Evolutionary conservation across 345 rosid genomes (phyloP), one percentile per base, ranked within the genome.

Genomic region (Balakata baccata): DNA sequence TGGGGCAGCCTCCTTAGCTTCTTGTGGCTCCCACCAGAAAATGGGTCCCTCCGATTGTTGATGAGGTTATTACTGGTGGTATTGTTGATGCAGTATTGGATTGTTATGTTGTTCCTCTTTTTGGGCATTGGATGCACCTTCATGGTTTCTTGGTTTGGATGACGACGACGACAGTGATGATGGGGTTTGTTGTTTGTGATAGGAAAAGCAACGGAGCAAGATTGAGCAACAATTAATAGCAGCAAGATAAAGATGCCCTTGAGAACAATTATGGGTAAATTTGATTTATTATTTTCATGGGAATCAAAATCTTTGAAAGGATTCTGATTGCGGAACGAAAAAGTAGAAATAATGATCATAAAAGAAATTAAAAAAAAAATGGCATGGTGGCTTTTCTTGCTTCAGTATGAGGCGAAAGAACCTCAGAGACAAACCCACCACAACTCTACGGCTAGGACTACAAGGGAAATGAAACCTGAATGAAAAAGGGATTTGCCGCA

Each of bases 1-100:
- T 95, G 99, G 60, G 98, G 99, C n/a, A 95, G 84, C 75, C 96
- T 80, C 71, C 93, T 85, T 59, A 95, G 98, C 77, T 85, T 95
- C 89, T 95, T 95, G 56, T 88, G 86, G 63, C 87, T 82, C 39
- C 85, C 87, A 25, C 38, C 58, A 7, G 85, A 74, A 1, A 72
- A 71, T 12, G 77, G 82, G 72, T 77, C 75, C 75, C 88, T n/a
- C n/a, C 37, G 74, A 38, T 80, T 29, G 34, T 29, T 14, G 81
- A 47, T 64, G 79, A 53, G 67, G 39, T 69, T 68, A 53, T 43
- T 49, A 62, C 37, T 87, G 78, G 46, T 64, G 78, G 43, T 63
- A 51, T 71, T 59, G 73, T 69, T 59, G 68, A 38, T 85, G 72
- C 81, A 74, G 72, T 64, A 86, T 59, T 74, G 88, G 86, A 93